These are phyloP conservation scores for Fusarium praegraminearum DNA, from an alignment of 2,329 filamentous ascomycete species.

Conservation along the genomic window DNA sequence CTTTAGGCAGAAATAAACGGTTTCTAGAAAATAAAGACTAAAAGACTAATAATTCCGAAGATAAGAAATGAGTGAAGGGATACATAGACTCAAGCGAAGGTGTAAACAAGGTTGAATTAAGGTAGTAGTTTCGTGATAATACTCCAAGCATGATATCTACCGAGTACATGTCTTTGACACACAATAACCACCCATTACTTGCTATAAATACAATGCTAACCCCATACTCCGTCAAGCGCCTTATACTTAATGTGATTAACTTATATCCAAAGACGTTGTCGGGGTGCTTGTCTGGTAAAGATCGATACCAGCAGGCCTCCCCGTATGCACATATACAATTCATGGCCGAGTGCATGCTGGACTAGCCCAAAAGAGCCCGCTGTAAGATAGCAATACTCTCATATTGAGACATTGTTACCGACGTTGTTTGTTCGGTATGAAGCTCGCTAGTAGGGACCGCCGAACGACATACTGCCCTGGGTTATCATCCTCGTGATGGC, in stretches of 20 bases:
- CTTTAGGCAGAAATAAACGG: neutral
- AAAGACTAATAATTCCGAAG: neutral
- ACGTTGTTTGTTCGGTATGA: neutral
- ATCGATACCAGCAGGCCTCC: neutral
- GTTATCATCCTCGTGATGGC: constrained; percentile 63
- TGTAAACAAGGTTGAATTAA: neutral
- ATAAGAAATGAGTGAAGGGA: neutral
- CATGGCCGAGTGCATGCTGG: neutral
- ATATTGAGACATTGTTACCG: neutral
- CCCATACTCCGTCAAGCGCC: constrained; percentile 31
- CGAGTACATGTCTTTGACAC: constrained; percentile 5
- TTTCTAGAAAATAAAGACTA: neutral
- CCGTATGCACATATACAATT: neutral
- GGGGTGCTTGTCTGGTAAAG: neutral
- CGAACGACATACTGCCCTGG: neutral
- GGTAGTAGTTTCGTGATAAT: neutral
- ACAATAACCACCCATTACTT: constrained; percentile 10
- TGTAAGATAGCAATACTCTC: neutral
- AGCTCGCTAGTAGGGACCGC: too few species aligned
- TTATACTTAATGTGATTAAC: neutral
- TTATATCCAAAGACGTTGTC: neutral
- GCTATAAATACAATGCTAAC: constrained; percentile 12
- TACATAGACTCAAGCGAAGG: neutral
- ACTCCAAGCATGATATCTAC: constrained; percentile 12
- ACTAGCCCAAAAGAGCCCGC: neutral